Percentiles rank a stretch among this genome's conserved stretches.
phyloP scores from a whole-genome alignment of 2,329 filamentous ascomycete genomes.

The Fusarium sp. region DNA sequence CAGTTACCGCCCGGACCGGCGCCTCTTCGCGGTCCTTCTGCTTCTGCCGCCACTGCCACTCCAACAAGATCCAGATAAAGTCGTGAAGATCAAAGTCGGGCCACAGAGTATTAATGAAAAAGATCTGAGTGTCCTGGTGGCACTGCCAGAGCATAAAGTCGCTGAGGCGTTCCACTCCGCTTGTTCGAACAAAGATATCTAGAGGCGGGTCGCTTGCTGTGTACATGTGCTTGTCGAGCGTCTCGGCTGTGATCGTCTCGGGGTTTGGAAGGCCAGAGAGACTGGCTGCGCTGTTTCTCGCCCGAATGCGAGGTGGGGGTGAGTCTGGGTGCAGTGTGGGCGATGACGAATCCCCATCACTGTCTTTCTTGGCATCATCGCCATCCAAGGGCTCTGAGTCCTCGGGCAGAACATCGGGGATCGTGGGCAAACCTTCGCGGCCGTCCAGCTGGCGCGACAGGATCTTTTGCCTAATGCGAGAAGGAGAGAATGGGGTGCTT shows the following conservation, averaged over 20 bases:
- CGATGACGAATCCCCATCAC: constrained; percentile 66
- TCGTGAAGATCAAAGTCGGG: constrained; percentile 95
- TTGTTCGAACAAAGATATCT: constrained; percentile 90
- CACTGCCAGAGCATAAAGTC: constrained; percentile 99
- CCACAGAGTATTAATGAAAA: constrained; percentile 92
- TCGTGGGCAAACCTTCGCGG: constrained; percentile 57
- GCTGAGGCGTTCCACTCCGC: constrained; percentile 88
- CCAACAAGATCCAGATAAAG: constrained; percentile 88
- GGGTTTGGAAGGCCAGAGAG: constrained; percentile 69
- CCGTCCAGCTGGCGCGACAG: constrained; percentile 68
- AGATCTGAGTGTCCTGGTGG: constrained; percentile 89
- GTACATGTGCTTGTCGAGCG: constrained; percentile 85
- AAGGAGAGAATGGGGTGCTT: constrained; percentile 82
- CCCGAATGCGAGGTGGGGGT: constrained; percentile 52
- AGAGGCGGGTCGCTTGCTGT: constrained; percentile 85
- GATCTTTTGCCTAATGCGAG: constrained; percentile 85
- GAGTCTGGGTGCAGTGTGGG: constrained; percentile 66
- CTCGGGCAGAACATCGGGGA: constrained; percentile 58
- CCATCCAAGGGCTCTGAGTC: constrained; percentile 53
- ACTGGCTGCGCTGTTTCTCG: constrained; percentile 46
- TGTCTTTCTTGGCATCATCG: constrained; percentile 51
- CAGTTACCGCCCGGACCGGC: constrained; percentile 46
- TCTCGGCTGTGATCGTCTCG: constrained; percentile 84
- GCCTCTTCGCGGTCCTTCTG: constrained; percentile 61
- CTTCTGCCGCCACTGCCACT: constrained; percentile 79